Evolutionary conservation across 2,329 filamentous ascomycete genomes (phyloP).

Genomic region (Trichothecium roseum): DNA sequence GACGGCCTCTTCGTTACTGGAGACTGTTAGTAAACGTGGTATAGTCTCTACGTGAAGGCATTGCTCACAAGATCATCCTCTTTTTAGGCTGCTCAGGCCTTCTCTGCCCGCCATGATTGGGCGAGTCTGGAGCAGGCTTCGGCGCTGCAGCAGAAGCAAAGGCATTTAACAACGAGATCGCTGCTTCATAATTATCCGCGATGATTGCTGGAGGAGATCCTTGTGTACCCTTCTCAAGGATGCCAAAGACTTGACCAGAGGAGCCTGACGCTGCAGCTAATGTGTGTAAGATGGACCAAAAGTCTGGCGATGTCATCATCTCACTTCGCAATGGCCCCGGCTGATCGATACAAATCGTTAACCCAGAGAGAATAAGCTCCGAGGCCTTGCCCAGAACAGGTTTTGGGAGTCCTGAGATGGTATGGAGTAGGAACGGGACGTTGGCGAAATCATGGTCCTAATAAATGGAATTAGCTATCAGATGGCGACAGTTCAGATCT

Average conservation of each 20-base stretch:
- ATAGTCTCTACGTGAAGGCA: not conserved
- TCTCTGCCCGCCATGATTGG: slow-evolving; percentile 39
- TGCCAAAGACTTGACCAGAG: slow-evolving; percentile 70
- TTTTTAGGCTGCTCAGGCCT: slow-evolving; percentile 17
- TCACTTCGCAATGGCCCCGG: slow-evolving; percentile 75
- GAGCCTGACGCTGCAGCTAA: slow-evolving; percentile 61
- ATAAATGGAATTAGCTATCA: slow-evolving; percentile 11
- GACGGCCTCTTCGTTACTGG: slow-evolving; percentile 43
- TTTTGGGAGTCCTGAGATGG: slow-evolving; percentile 78
- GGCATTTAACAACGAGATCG: slow-evolving; percentile 73
- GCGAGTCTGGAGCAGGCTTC: slow-evolving; percentile 51
- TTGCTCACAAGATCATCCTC: slow-evolving; percentile 15
- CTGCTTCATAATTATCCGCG: slow-evolving; percentile 90
- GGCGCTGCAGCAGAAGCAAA: slow-evolving; percentile 78
- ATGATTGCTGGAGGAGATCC: slow-evolving; percentile 75
- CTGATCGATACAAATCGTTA: slow-evolving; percentile 70
- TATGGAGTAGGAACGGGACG: slow-evolving; percentile 82
- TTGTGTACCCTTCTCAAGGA: slow-evolving; percentile 69
- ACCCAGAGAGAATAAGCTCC: slow-evolving; percentile 63
- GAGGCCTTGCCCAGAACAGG: slow-evolving; percentile 68
- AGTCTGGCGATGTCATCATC: slow-evolving; percentile 92
- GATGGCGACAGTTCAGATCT: not conserved
- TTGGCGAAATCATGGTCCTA: slow-evolving; percentile 86
- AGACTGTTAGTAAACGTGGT: not conserved
- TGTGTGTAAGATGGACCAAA: slow-evolving; percentile 81